Evolutionary conservation across 1,284 basidiomycete species (phyloP), one percentile per base, ranked within the genome.

Genomic region (Amylostereum areolatum): DNA sequence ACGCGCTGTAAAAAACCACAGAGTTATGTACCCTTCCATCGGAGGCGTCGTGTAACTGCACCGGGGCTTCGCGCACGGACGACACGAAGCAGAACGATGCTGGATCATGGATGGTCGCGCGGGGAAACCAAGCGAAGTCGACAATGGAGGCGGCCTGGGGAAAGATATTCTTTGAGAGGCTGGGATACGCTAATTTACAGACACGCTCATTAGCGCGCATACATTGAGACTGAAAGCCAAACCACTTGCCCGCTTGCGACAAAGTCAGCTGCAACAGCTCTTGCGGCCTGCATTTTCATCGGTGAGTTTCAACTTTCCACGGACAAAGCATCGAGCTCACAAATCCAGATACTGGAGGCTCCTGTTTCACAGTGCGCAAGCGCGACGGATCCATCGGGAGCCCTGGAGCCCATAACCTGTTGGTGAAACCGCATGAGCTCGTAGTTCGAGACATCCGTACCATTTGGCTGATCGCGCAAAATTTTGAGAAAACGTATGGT

Each of bases 101-200:
- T 1, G 81, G 78, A 44, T 80, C 70, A 4, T 62, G 58, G 0
- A 66, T 55, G 4, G 79, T 79, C 1, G 92, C 90, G 1, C 76
- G 73, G 0, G 92, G 92, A 60, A 87, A 95, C 92, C 92, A 96
- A 5, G 72, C 55, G 54, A 81, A 85, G 47, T 89, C 86, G 36
- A 90, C 73, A 39, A 92, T 78, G 0, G 90, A 77, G 1, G 84
- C 76, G 0, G 87, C 68, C 62, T 90, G 86, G 1, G 57, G 49
- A 37, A 81, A 67, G 27, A 64, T 55, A 31, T 55, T n/a, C n/a
- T n/a, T n/a, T n/a, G 57, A 50, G 52, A 29, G 43, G 27, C 50
- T 48, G n/a, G 50, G 51, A 30, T 43, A 4, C 8, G 39, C 28
- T 29, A 18, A 34, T 3, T 39, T 31, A 43, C 36, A 47, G 47